phyloP scores from a whole-genome alignment of 2,329 filamentous ascomycete genomes.

The Xylariaceae sp. region DNA sequence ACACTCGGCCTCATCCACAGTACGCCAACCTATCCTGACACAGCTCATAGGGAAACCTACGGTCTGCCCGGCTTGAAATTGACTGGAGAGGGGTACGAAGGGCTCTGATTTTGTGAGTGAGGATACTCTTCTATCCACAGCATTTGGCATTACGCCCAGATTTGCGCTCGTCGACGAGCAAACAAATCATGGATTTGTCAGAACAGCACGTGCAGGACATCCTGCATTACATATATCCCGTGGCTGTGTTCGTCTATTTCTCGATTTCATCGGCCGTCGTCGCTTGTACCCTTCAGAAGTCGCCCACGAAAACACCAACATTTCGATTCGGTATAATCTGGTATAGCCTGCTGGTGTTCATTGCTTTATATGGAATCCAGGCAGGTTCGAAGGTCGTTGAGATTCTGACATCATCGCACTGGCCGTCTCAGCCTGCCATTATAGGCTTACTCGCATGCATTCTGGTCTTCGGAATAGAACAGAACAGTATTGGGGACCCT shows the following conservation, averaged over 20 bases:
- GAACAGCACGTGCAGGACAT: constrained; percentile 35
- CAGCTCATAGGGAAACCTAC: too few species aligned
- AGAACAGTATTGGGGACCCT: constrained; percentile 52
- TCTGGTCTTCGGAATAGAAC: constrained; percentile 61
- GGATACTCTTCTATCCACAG: too few species aligned
- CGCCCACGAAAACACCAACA: constrained; percentile 34
- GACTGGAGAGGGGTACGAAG: too few species aligned
- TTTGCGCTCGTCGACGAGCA: too few species aligned
- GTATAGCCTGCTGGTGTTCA: constrained; percentile 41
- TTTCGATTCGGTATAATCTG: constrained; percentile 44
- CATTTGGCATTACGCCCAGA: too few species aligned
- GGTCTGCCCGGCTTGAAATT: too few species aligned
- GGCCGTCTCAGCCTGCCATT: constrained; percentile 45
- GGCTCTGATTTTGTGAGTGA: too few species aligned
- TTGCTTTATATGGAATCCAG: constrained; percentile 49
- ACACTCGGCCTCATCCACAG: too few species aligned
- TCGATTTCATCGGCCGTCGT: constrained; percentile 48
- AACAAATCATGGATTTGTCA: too few species aligned
- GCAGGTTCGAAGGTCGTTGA: constrained; percentile 39
- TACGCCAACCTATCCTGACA: too few species aligned
- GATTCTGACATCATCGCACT: constrained; percentile 35
- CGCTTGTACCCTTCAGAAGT: constrained; percentile 53
- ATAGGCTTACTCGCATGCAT: constrained; percentile 61
- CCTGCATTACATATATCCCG: constrained; percentile 60
- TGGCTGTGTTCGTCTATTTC: constrained; percentile 57